Base-by-base conservation (phyloP, 139 green algal species). In the Chlamydomonas applanata region DNA sequence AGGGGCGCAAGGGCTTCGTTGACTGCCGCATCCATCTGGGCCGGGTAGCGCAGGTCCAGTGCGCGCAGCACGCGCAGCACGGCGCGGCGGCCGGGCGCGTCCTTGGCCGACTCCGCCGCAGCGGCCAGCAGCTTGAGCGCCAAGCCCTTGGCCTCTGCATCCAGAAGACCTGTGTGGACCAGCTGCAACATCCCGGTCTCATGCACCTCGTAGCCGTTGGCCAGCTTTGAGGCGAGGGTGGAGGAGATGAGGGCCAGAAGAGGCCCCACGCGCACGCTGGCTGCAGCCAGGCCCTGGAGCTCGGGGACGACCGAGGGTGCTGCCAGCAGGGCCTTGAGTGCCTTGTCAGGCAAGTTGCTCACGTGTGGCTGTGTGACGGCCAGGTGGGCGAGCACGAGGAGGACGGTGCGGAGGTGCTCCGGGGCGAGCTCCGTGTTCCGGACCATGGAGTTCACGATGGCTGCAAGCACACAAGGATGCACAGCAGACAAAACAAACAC, bases 321-420 rank as follows among this genome's bases (percentile, higher is more conserved):
- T 1, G 54, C 9, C 17, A 75, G 59, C 32, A 69, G 73, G 14
- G 30, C 60, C 79, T 89, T 83, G 34, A 94, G 59, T 0, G 86
- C 83, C 56, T 80, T 76, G 1, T 69, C 68, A 0, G 87, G 79
- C 4, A 95, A 81, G 7, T 27, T 27, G 2, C 13, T 60, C 0
- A 91, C 65, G 19, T 87, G 71, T n/a, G 80, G 81, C 74, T 96
- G 91, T 24, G 74, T 89, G 29, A 70, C 65, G 9, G 86, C 80
- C 46, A 93, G 67, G 69, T 92, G 86, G 0, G 83, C 79, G 25
- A 94, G 70, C 53, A 94, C 59, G 66, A 92, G 77, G 45, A 94
- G 49, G 2, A 76, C 52, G 9, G 77, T 83, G 17, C 33, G 69
- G 19, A 81, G 13, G 34, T 79, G 74, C 52, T 79, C 82, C 14